phyloP scores from a whole-genome alignment of 257 asterid species.

The Solanum paucissectum region DNA sequence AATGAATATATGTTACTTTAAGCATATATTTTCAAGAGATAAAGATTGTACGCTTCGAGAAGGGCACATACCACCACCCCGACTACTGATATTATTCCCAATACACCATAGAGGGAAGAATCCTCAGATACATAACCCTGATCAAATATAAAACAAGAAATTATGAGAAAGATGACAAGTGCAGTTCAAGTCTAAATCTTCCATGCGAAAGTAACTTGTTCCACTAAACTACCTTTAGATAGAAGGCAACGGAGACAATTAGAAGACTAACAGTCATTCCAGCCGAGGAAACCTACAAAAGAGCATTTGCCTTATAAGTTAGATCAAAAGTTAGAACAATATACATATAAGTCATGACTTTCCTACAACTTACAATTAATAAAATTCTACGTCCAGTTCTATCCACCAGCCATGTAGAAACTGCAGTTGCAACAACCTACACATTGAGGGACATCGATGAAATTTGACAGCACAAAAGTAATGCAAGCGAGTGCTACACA shows the following conservation, averaged over 20 bases:
- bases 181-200: not conserved
- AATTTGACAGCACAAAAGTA: not conserved
- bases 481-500: not conserved
- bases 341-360: not conserved
- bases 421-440: slow-evolving; percentile 82
- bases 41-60: not conserved
- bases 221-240: slow-evolving; percentile 46
- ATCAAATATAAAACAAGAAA: not conserved
- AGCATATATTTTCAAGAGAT: not conserved
- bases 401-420: slow-evolving; percentile 83
- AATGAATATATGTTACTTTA: not conserved
- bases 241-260: slow-evolving; percentile 59
- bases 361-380: slow-evolving; percentile 45
- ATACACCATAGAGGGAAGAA: slow-evolving; percentile 37
- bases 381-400: slow-evolving; percentile 84
- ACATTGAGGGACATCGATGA: not conserved
- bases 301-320: not conserved
- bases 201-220: not conserved
- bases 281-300: slow-evolving; percentile 60
- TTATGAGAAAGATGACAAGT: not conserved
- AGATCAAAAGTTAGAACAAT: not conserved
- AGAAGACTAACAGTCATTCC: slow-evolving; percentile 84
- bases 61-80: slow-evolving; percentile 39
- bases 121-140: slow-evolving; percentile 42
- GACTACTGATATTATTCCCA: slow-evolving; percentile 61